Percentiles rank a stretch among this genome's conserved stretches.
Conservation (phyloP, 768 basidiomycete genomes). For the Suillus luteus region DNA sequence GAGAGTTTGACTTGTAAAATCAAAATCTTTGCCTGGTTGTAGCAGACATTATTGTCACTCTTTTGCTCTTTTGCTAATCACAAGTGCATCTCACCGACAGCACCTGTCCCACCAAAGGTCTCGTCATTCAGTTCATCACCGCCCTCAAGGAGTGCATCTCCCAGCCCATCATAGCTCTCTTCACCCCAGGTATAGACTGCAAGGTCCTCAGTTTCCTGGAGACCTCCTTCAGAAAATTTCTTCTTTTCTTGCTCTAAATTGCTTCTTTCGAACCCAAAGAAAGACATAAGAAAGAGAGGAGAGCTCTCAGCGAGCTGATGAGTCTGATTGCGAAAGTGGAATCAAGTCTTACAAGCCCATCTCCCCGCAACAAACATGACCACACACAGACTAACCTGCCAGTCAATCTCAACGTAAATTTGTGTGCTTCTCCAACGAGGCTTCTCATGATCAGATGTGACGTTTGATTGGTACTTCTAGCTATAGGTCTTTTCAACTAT, state of each 20-base stretch:
- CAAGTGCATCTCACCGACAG: constrained; percentile 62
- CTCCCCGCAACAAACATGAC: constrained; percentile 19
- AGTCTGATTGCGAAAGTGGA: constrained; percentile 10
- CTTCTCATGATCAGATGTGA: background rate
- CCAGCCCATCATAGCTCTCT: constrained; percentile 87
- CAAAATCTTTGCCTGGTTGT: constrained; percentile 82
- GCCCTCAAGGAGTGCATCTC: constrained; percentile 83
- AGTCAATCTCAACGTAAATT: constrained; percentile 1
- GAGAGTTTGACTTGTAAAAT: constrained; percentile 62
- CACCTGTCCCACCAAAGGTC: constrained; percentile 80
- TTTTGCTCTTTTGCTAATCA: constrained; percentile 8
- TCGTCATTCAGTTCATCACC: constrained; percentile 95
- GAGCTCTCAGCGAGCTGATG: constrained; percentile 11
- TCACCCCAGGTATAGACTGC: constrained; percentile 94
- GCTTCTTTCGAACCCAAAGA: constrained; percentile 74
- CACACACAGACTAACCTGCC: constrained; percentile 14
- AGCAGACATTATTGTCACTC: constrained; percentile 16
- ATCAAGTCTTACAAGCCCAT: constrained; percentile 3
- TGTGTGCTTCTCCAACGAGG: background rate
- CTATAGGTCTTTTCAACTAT: constrained; percentile 12
- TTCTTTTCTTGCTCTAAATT: constrained; percentile 67
- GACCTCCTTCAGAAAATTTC: constrained; percentile 49
- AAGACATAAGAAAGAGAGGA: constrained; percentile 57
- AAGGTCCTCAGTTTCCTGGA: constrained; percentile 73
- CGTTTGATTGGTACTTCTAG: background rate